Percentiles rank a stretch among this genome's conserved stretches.
Conservation (phyloP, 2,329 filamentous ascomycete genomes). For the Botrytis squamosa region DNA sequence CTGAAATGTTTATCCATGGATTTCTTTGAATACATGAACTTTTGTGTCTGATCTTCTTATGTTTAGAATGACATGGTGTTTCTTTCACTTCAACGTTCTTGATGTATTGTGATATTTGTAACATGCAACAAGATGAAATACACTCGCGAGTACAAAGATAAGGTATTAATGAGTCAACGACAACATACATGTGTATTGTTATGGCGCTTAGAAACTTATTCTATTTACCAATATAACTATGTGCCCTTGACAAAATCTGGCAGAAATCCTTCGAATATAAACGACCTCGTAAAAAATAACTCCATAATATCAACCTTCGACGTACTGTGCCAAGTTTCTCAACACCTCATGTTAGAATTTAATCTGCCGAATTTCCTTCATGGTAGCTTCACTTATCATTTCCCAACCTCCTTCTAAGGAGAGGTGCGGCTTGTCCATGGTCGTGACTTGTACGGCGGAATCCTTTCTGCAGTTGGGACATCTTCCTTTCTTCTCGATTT, state of each 20-base stretch:
- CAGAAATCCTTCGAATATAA: not conserved
- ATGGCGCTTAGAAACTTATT: not conserved
- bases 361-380: not conserved
- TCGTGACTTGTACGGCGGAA: not conserved
- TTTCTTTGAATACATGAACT: slow-evolving; percentile 5
- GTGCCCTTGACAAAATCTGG: too few species aligned
- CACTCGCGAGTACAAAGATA: not conserved
- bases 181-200: not conserved
- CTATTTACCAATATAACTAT: not conserved
- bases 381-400: not conserved
- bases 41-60: not conserved
- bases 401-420: not conserved
- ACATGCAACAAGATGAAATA: too few species aligned
- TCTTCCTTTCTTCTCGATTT: not conserved
- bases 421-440: not conserved
- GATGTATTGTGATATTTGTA: not conserved
- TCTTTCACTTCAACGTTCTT: not conserved
- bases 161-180: not conserved
- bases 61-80: not conserved
- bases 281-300: not conserved
- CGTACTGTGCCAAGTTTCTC: not conserved
- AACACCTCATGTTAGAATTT: not conserved
- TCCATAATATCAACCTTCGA: not conserved
- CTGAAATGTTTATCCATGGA: not conserved
- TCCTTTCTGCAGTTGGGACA: not conserved